Evolutionary conservation across 2,329 filamentous ascomycete species (phyloP), one percentile per base, ranked within the genome.

Genomic region (Aphanocladium album): DNA sequence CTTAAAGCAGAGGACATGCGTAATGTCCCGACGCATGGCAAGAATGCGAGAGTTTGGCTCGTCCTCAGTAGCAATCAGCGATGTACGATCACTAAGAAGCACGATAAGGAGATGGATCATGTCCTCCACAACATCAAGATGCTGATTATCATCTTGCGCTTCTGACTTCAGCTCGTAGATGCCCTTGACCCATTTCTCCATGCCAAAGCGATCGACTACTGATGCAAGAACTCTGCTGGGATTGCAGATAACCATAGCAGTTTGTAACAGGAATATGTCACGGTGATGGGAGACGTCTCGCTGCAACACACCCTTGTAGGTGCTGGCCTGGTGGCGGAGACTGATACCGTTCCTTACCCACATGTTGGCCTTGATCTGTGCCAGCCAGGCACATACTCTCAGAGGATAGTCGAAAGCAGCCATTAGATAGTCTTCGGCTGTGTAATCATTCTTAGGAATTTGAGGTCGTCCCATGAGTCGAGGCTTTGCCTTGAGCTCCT

Each of bases 281-380:
- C 95, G 86, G 68, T 97, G 93, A 69, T 97, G 93, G 1, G 91
- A 92, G 21, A 97, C 90, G 73, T 99, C 95, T 65, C 95, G 83
- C 69, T 96, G 91, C 12, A 87, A 86, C 16, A 97, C 91, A 45
- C 91, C 93, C 17, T 92, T 88, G 72, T 99, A 99, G 19, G 93
- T 95, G 57, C 89, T 89, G 72, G 96, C 95, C 74, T 99, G 95
- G 72, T 99, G 95, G 43, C 93, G 87, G 56, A 99, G 83, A 68
- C 93, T 98, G 70, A 99, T 91, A 2, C 95, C 95, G 71, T 99
- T 99, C 60, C 95, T 87, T 64, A 99, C 93, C 95, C 96, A 99
- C 87, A 98, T 96, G 56, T 92, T 91, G 19, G 93, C 92, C 73
- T 96, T 96, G 86, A 99, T 98, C 77, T 99, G 96, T 6, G 95